Conservation (phyloP, 345 rosid genomes). For the Crucihimalaya himalaica region DNA sequence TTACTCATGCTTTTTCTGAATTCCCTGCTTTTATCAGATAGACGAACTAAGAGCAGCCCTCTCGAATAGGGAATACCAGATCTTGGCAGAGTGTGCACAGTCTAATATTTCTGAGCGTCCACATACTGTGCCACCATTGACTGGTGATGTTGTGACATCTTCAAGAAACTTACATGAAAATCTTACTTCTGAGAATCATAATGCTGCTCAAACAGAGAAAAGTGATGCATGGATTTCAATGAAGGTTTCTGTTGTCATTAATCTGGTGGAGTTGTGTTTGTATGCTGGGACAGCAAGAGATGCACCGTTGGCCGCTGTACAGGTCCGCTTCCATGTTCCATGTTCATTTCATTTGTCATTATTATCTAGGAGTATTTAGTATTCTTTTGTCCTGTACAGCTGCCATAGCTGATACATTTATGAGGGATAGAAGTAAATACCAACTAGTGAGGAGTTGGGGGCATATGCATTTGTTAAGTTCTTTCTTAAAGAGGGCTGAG, state of each 20-base stretch:
- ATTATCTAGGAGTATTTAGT: slow-evolving; percentile 22
- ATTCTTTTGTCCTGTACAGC: slow-evolving; percentile 4
- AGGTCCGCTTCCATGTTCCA: slow-evolving; percentile 50
- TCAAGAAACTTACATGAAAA: slow-evolving; percentile 50
- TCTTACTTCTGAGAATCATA: slow-evolving; percentile 47
- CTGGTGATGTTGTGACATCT: slow-evolving; percentile 45
- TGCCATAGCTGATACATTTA: slow-evolving; percentile 16
- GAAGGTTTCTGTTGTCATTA: slow-evolving; percentile 69
- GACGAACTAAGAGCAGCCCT: slow-evolving; percentile 80
- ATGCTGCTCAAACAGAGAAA: slow-evolving; percentile 38
- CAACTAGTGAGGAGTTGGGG: slow-evolving; percentile 10
- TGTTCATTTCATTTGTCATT: slow-evolving; percentile 24
- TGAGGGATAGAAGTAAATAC: slow-evolving; percentile 17
- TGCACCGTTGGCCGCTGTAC: slow-evolving; percentile 76
- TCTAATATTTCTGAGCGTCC: slow-evolving; percentile 88
- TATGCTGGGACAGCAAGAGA: slow-evolving; percentile 71
- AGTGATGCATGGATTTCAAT: slow-evolving; percentile 62
- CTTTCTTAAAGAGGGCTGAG: background rate
- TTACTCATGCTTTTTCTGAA: slow-evolving; percentile 31
- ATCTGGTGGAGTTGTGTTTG: slow-evolving; percentile 76
- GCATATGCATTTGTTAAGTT: slow-evolving; percentile 26
- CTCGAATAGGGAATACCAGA: slow-evolving; percentile 82
- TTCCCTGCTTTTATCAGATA: slow-evolving; percentile 57
- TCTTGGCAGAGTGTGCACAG: slow-evolving; percentile 82
- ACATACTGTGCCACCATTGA: slow-evolving; percentile 59